phyloP scores from a whole-genome alignment of 163 green algal genomes.

The Smithsoniella earleae region DNA sequence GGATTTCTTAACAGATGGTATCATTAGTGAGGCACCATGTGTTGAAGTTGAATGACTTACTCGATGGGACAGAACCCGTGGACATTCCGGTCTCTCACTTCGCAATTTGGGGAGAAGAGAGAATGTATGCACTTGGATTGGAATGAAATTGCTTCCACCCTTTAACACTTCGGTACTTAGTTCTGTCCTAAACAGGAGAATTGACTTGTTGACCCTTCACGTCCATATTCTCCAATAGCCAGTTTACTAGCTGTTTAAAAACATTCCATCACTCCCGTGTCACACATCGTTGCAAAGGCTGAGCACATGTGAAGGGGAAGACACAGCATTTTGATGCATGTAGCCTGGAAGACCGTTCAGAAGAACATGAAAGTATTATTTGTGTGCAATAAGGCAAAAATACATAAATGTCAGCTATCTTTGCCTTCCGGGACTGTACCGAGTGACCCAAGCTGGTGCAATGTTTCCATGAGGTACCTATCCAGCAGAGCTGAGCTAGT shows the following conservation, averaged over 20 bases:
- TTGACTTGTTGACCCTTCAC: neutral
- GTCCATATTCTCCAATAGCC: neutral
- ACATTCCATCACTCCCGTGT: neutral
- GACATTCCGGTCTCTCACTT: too few species aligned
- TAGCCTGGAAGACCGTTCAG: neutral
- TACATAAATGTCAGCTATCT: neutral
- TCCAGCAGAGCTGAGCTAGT: neutral
- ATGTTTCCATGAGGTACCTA: neutral
- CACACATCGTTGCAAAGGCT: neutral
- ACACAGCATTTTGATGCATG: conserved; percentile 6
- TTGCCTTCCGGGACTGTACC: neutral
- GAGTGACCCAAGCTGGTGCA: neutral
- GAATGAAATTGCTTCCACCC: neutral
- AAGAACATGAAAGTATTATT: neutral
- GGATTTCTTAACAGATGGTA: too few species aligned
- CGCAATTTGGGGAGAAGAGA: too few species aligned
- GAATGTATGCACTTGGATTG: neutral
- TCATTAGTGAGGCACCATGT: too few species aligned
- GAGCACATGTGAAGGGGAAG: neutral
- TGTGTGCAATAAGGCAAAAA: neutral
- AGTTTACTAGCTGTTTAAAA: neutral
- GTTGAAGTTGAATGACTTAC: too few species aligned
- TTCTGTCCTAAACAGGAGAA: too few species aligned
- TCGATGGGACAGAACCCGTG: too few species aligned
- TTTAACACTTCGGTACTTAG: too few species aligned